Evolutionary conservation across 225 moss, liverwort and hornwort species (phyloP).

Genomic region (Polytrichum formosum): DNA sequence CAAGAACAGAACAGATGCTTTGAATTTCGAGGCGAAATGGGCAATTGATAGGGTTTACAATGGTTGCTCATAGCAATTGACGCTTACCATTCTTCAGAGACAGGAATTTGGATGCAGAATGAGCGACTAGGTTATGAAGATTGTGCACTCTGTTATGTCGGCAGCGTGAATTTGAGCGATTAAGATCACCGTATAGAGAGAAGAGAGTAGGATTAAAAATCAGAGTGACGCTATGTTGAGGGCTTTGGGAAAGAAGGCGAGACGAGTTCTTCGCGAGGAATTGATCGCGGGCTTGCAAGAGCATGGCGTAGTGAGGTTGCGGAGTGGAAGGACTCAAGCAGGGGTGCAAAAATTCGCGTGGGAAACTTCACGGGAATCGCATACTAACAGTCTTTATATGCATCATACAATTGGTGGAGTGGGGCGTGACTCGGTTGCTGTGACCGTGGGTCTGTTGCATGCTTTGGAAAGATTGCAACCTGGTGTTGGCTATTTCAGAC

Average conservation of each 20-base stretch:
- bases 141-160: too few relatives aligned
- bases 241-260: constrained; percentile 48
- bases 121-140: too few relatives aligned
- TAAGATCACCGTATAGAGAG: too few relatives aligned
- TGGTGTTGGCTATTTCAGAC: constrained; percentile 82
- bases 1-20: too few relatives aligned
- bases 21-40: too few relatives aligned
- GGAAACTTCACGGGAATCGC: constrained; percentile 43
- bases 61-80: too few relatives aligned
- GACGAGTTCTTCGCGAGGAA: constrained; percentile 34
- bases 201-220: background rate
- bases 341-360: constrained; percentile 16
- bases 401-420: constrained; percentile 79
- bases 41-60: too few relatives aligned
- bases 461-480: constrained; percentile 75
- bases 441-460: constrained; percentile 73
- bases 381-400: constrained; percentile 61
- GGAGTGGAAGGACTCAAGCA: constrained; percentile 1
- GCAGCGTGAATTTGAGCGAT: too few relatives aligned
- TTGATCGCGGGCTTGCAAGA: constrained; percentile 28
- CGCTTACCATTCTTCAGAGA: too few relatives aligned
- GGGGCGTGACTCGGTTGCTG: constrained; percentile 67
- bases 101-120: too few relatives aligned
- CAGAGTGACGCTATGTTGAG: constrained; percentile 36
- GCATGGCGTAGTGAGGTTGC: constrained; percentile 10